These are phyloP conservation scores for Paraglomus brasilianum DNA, from an alignment of 192 early-diverging fungal species.

Conservation along the genomic window DNA sequence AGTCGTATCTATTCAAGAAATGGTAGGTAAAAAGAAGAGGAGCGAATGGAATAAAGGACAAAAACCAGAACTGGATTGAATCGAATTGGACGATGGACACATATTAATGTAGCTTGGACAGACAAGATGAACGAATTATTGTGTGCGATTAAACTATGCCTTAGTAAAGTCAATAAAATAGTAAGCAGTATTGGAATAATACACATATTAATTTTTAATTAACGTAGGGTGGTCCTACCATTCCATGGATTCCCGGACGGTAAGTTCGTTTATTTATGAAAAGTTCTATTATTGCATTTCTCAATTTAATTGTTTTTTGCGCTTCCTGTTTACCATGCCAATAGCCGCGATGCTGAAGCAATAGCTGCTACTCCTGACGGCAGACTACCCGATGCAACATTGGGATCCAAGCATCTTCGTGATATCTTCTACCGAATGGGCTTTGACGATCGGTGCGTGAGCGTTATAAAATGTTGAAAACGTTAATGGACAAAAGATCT, in stretches of 20 bases:
- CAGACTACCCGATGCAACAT: conserved; percentile 71
- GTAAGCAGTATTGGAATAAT: background rate
- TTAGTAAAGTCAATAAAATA: too few relatives aligned
- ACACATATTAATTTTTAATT: background rate
- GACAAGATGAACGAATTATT: background rate
- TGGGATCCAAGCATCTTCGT: conserved; percentile 66
- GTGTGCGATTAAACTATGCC: background rate
- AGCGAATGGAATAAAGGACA: background rate
- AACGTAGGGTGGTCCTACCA: conserved; percentile 65
- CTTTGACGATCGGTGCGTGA: conserved; percentile 41
- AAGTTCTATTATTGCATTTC: background rate
- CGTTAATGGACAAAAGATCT: conserved; percentile 13
- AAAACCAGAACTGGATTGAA: background rate
- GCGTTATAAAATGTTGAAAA: background rate
- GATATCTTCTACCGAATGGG: conserved; percentile 84
- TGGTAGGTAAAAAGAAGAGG: conserved; percentile 35
- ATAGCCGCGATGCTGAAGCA: conserved; percentile 33
- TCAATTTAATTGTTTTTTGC: background rate
- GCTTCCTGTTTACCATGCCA: background rate
- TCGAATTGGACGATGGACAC: background rate
- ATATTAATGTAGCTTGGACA: background rate
- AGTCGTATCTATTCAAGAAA: conserved; percentile 72
- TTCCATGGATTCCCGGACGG: conserved; percentile 76
- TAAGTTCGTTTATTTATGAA: background rate
- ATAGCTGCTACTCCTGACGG: conserved; percentile 66